Percentiles rank a stretch among this genome's conserved stretches.
These are phyloP conservation scores for Paramecium pentaurelia DNA, from an alignment of 73 alveolate genomes.

Conservation along the genomic window DNA sequence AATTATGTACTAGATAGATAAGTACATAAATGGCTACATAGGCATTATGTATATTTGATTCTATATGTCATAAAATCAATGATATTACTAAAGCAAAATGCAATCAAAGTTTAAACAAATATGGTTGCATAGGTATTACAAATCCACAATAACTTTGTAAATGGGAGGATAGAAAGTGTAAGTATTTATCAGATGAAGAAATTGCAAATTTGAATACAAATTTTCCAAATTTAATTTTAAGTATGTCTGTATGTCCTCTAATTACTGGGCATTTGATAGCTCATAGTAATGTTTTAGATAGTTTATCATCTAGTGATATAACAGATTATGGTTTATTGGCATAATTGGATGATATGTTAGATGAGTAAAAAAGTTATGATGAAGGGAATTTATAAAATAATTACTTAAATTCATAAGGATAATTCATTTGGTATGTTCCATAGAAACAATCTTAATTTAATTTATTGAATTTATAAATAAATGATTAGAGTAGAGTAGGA, in stretches of 20 bases:
- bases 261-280: neutral
- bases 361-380: neutral
- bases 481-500: neutral
- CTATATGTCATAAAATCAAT: neutral
- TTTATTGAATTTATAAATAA: neutral
- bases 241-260: slow-evolving; percentile 33
- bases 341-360: neutral
- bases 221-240: neutral
- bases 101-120: neutral
- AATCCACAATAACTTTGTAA: neutral
- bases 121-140: neutral
- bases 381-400: neutral
- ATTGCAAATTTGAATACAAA: neutral
- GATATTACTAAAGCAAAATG: neutral
- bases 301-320: neutral
- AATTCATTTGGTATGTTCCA: neutral
- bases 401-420: neutral
- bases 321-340: neutral
- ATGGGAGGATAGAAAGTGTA: neutral
- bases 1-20: neutral
- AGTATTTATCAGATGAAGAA: neutral
- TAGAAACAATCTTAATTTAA: neutral
- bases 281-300: neutral
- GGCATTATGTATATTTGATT: neutral
- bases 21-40: neutral